These are phyloP conservation scores for Fusarium sp. DNA, from an alignment of 2,329 filamentous ascomycete genomes.

Conservation along the genomic window DNA sequence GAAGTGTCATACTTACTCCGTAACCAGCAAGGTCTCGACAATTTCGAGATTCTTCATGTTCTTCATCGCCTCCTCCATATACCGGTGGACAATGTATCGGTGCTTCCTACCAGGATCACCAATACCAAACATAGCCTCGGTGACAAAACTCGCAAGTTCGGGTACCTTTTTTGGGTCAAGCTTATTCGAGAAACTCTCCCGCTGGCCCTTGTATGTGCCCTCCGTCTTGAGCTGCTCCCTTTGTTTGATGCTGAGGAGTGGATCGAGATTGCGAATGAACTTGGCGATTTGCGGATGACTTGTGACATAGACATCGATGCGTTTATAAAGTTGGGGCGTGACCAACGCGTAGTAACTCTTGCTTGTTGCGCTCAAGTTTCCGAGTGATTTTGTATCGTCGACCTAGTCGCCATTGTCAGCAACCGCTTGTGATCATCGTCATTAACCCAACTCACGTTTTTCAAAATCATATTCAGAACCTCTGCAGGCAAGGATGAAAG, in stretches of 20 bases:
- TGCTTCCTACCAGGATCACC: slow-evolving; percentile 27
- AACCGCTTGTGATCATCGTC: accelerated
- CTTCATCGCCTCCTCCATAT: slow-evolving; percentile 36
- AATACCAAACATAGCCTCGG: slow-evolving; percentile 21
- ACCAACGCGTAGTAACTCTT: slow-evolving; percentile 35
- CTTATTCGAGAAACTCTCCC: slow-evolving; percentile 19
- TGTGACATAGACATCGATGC: slow-evolving; percentile 8
- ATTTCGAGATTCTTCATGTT: slow-evolving; percentile 35
- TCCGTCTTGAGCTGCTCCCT: slow-evolving; percentile 36
- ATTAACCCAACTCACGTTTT: slow-evolving; percentile 1
- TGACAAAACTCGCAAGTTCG: slow-evolving; percentile 12
- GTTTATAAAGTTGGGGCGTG: slow-evolving; percentile 32
- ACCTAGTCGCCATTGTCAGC: background rate
- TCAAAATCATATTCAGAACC: slow-evolving; percentile 32
- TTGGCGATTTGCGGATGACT: slow-evolving; percentile 37
- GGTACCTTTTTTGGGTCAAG: slow-evolving; percentile 18
- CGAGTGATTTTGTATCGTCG: slow-evolving; percentile 6
- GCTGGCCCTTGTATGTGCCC: slow-evolving; percentile 37
- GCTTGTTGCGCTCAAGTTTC: slow-evolving; percentile 30
- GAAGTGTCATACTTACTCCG: slow-evolving; percentile 13
- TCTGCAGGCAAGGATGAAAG: slow-evolving; percentile 30
- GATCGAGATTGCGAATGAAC: slow-evolving; percentile 39
- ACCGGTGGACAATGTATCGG: slow-evolving; percentile 26
- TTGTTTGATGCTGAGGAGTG: slow-evolving; percentile 29
- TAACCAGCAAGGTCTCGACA: slow-evolving; percentile 19